Conservation (phyloP, 1,284 basidiomycete species). For the Blastosporella zonata region DNA sequence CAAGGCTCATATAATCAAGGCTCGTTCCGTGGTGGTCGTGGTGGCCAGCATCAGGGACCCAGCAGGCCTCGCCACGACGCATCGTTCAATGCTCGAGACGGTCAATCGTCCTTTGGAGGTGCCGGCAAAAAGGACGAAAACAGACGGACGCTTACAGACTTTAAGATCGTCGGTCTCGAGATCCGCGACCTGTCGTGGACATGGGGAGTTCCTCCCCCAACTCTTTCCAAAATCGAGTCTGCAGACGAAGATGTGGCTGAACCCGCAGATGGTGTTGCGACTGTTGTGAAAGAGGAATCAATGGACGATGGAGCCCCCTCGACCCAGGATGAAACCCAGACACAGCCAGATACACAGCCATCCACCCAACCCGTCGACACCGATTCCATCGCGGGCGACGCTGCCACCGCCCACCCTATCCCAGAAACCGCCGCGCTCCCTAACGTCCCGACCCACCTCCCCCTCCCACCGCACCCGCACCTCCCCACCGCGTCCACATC, state of each 20-base stretch:
- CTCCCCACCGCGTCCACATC: too few relatives aligned
- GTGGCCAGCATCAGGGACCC: conserved; percentile 41
- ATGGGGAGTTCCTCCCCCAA: conserved; percentile 57
- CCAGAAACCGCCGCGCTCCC: background rate
- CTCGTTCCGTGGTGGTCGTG: conserved; percentile 42
- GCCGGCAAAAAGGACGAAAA: conserved; percentile 77
- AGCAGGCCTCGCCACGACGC: conserved; percentile 54
- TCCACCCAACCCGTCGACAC: background rate
- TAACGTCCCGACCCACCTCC: conserved; percentile 20
- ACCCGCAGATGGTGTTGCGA: conserved; percentile 27
- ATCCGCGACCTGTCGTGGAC: conserved; percentile 72
- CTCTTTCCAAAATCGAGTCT: conserved; percentile 33
- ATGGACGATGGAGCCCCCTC: conserved; percentile 27
- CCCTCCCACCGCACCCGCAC: conserved; percentile 20
- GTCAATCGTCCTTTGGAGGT: conserved; percentile 36
- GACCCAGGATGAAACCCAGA: background rate
- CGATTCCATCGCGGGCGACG: background rate
- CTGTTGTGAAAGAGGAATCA: conserved; percentile 40
- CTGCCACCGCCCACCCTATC: background rate
- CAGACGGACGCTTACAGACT: conserved; percentile 88
- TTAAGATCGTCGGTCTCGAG: conserved; percentile 89
- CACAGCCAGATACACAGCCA: conserved; percentile 4
- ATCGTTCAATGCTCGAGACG: conserved; percentile 43
- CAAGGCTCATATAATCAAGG: conserved; percentile 36
- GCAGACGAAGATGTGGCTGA: conserved; percentile 34